Evolutionary conservation across 1,139 yeast genomes (phyloP).

Genomic region (Candida smagusa): DNA sequence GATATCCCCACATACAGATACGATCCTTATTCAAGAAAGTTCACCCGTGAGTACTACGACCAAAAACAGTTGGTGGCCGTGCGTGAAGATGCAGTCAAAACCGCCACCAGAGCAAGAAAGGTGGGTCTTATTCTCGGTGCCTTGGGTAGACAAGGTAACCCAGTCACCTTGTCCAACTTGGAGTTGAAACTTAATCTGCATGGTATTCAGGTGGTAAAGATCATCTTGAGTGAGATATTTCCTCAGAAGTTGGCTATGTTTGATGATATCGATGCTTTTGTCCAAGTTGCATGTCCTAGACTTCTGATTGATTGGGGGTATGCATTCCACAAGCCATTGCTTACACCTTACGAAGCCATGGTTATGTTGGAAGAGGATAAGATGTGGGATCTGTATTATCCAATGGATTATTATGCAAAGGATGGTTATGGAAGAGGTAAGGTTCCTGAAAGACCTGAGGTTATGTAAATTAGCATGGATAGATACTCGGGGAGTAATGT

Average conservation of each 20-base stretch:
- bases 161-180: slow-evolving; percentile 65
- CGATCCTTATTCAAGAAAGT: slow-evolving; percentile 90
- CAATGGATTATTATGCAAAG: slow-evolving; percentile 91
- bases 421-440: slow-evolving; percentile 94
- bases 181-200: slow-evolving; percentile 49
- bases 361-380: slow-evolving; percentile 74
- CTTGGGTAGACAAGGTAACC: slow-evolving; percentile 92
- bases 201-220: slow-evolving; percentile 73
- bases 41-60: slow-evolving; percentile 85
- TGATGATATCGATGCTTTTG: slow-evolving; percentile 90
- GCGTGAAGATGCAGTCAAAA: slow-evolving; percentile 66
- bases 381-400: slow-evolving; percentile 71
- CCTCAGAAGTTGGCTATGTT: slow-evolving; percentile 94
- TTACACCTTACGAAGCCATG: slow-evolving; percentile 97
- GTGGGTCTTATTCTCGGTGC: slow-evolving; percentile 93
- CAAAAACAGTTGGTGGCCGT: slow-evolving; percentile 76
- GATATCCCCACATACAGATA: slow-evolving; percentile 86
- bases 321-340: slow-evolving; percentile 85
- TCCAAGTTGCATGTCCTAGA: slow-evolving; percentile 97
- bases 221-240: slow-evolving; percentile 86
- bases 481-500: too few relatives aligned
- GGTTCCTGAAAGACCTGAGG: slow-evolving; percentile 42
- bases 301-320: slow-evolving; percentile 98
- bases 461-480: too few relatives aligned
- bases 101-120: slow-evolving; percentile 55